Base-by-base conservation (phyloP, 2,329 filamentous ascomycete genomes). In the Fusarium duplospermum region DNA sequence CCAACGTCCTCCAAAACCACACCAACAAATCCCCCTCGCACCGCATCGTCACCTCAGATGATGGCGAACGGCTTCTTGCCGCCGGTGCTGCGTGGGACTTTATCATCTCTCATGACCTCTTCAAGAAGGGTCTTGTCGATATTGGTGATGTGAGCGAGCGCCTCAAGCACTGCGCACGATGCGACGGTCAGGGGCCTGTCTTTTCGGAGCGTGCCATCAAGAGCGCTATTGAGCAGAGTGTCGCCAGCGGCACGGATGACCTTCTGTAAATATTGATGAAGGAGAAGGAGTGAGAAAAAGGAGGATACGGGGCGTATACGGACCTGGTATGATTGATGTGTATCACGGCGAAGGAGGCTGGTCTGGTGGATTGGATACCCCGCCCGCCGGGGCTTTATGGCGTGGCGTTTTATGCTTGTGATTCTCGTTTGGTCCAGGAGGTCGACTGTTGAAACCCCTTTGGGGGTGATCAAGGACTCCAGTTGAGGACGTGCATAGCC, bases 1-100 rank as follows among this genome's bases (percentile, higher is more conserved):
- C 88, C 36, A 89, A 89, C 60, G 84, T 93, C 14, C 86, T 92
- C 13, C 85, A 90, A 58, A 86, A 88, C 80, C 88, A 93, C 82
- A 79, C 85, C 74, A 91, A 91, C 81, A 91, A 92, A 83, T 86
- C 85, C 2, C 90, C 89, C 1, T 90, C 89, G 69, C 93, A 95
- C 80, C 89, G 93, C n/a, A 88, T 95, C 71, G 89, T 90, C 33
- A 88, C 89, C 29, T 90, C 89, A 42, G 87, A 90, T n/a, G 84
- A 86, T 1, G 93, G 93, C 6, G 91, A 94, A 80, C 88, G 88
- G 33, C 84, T 97, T 16, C 86, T 96, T 8, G 93, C 92, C 40
- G 92, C 93, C 0, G 92, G 92, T 20, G 93, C 94, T 3, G 93
- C 95, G 0, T 98, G 96, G 96, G 95, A 98, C 78, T 86, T 95